phyloP scores from a whole-genome alignment of 1,284 basidiomycete genomes.

The Rhodotorula sp. region DNA sequence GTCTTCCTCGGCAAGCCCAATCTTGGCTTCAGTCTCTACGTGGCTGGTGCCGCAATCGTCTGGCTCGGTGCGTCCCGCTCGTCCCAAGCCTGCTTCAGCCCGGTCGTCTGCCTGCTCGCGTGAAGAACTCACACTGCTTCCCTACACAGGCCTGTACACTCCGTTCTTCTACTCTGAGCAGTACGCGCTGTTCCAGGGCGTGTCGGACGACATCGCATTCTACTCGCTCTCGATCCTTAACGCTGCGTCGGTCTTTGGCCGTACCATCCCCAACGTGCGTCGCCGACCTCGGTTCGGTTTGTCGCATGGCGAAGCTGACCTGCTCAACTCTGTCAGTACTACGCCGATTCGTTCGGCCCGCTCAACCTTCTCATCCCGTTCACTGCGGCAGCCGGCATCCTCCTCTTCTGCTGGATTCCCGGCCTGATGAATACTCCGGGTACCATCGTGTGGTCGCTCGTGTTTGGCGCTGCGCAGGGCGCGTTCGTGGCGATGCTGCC shows the following conservation, averaged over 20 bases:
- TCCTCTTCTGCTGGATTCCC: slow-evolving; percentile 41
- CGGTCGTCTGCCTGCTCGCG: background rate
- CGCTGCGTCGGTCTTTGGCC: slow-evolving; percentile 41
- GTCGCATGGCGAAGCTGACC: background rate
- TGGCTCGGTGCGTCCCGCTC: slow-evolving; percentile 32
- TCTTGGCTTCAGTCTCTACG: slow-evolving; percentile 40
- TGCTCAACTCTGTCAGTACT: background rate
- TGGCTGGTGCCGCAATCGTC: slow-evolving; percentile 42
- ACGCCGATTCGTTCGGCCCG: slow-evolving; percentile 43
- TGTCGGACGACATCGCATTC: slow-evolving; percentile 42
- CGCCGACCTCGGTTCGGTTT: rapidly evolving
- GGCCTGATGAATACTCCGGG: slow-evolving; percentile 34
- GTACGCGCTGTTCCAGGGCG: slow-evolving; percentile 41
- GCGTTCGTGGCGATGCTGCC: slow-evolving; percentile 34
- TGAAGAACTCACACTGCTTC: background rate
- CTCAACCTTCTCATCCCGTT: slow-evolving; percentile 39
- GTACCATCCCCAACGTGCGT: slow-evolving; percentile 44
- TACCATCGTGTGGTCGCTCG: slow-evolving; percentile 46
- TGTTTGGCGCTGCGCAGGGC: slow-evolving; percentile 47
- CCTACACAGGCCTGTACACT: slow-evolving; percentile 28
- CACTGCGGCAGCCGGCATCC: slow-evolving; percentile 23
- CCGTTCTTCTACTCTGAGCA: slow-evolving; percentile 32
- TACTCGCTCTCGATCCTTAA: slow-evolving; percentile 45
- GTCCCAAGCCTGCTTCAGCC: background rate
- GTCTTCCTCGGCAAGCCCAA: slow-evolving; percentile 38